phyloP scores from a whole-genome alignment of 2,329 filamentous ascomycete genomes.

The Monosporascus cannonballus region DNA sequence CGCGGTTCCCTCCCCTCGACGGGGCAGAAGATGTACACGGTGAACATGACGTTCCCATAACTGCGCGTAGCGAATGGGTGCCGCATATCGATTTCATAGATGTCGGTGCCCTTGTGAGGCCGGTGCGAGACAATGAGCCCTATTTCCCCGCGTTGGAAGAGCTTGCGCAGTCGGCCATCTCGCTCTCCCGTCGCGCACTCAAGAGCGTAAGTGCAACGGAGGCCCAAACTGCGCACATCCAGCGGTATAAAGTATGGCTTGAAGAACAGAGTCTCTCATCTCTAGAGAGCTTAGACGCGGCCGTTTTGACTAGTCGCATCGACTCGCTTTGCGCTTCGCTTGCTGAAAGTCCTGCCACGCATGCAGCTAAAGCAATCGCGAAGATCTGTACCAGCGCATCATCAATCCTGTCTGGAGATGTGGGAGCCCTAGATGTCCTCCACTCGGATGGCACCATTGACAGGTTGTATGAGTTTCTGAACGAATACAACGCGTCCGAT shows the following conservation, averaged over 20 bases:
- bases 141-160: background rate
- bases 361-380: background rate
- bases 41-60: background rate
- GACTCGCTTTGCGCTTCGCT: background rate
- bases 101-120: background rate
- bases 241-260: background rate
- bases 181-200: background rate
- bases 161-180: background rate
- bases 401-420: background rate
- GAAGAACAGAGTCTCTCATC: background rate
- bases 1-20: too few species aligned
- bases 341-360: background rate
- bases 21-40: background rate
- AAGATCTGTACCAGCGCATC: background rate
- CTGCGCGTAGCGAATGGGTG: slow-evolving; percentile 1
- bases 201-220: background rate
- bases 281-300: background rate
- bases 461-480: too few species aligned
- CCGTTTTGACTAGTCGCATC: background rate
- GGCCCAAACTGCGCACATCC: background rate
- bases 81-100: slow-evolving; percentile 1
- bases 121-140: background rate
- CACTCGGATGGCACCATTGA: too few species aligned
- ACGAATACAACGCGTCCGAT: too few species aligned
- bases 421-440: too few species aligned